Evolutionary conservation across 169 alveolate species (phyloP).

Genomic region (Fabrea salina): DNA sequence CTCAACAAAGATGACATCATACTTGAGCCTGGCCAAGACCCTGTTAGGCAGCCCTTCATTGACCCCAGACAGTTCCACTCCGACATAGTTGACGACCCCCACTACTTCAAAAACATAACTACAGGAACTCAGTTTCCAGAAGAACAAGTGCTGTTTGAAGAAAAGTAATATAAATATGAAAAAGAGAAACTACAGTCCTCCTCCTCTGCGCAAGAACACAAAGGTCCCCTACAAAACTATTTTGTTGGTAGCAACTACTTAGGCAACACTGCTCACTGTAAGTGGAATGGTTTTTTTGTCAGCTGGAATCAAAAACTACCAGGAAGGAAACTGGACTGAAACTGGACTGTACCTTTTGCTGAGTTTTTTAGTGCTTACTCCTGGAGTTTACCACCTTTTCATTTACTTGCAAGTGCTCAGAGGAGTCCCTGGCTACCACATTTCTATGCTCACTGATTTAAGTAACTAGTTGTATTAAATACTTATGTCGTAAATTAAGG

Average conservation of each 20-base stretch:
- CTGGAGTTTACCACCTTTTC: constrained; percentile 55
- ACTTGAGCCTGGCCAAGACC: constrained; percentile 27
- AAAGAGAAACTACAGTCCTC: constrained; percentile 6
- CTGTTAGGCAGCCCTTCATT: neutral
- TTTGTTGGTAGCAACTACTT: constrained; percentile 31
- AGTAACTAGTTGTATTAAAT: neutral
- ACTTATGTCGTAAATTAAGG: too few relatives aligned
- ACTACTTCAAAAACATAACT: neutral
- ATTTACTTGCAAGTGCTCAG: constrained; percentile 39
- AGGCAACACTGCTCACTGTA: neutral
- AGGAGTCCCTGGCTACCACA: constrained; percentile 43
- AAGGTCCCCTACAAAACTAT: constrained; percentile 56
- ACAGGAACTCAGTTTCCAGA: neutral
- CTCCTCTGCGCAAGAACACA: constrained; percentile 2
- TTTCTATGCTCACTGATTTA: constrained; percentile 11
- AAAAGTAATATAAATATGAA: constrained; percentile 6
- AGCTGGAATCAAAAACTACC: constrained; percentile 2
- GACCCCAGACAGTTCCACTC: constrained; percentile 1
- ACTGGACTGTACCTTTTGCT: constrained; percentile 21
- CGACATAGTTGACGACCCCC: neutral
- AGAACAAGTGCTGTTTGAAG: neutral
- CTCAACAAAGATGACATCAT: constrained; percentile 2
- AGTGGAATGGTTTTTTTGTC: constrained; percentile 14
- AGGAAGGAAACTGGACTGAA: constrained; percentile 2
- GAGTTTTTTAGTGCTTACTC: constrained; percentile 48